phyloP scores from a whole-genome alignment of 768 basidiomycete species.

The Psilocybe subaeruginosa region DNA sequence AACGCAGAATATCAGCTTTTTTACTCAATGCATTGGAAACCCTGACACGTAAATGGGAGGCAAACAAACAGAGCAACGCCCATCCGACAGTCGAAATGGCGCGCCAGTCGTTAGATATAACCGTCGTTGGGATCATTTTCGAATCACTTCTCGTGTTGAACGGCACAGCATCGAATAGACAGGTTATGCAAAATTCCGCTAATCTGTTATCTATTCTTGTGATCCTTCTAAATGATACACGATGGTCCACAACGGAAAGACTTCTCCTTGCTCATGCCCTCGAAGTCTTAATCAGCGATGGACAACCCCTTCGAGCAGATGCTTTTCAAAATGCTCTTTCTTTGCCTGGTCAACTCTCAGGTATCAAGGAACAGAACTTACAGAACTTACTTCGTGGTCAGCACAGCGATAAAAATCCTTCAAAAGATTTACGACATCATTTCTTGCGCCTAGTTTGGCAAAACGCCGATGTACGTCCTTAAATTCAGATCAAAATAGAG shows the following conservation, averaged over 20 bases:
- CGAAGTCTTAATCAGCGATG: slow-evolving; percentile 60
- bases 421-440: slow-evolving; percentile 30
- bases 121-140: slow-evolving; percentile 67
- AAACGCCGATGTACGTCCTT: slow-evolving; percentile 61
- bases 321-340: slow-evolving; percentile 48
- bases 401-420: slow-evolving; percentile 8
- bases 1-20: slow-evolving; percentile 64
- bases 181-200: slow-evolving; percentile 66
- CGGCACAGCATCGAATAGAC: slow-evolving; percentile 60
- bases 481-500: not conserved
- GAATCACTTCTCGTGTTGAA: slow-evolving; percentile 69
- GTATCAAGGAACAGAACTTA: slow-evolving; percentile 64
- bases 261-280: slow-evolving; percentile 66
- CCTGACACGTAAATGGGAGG: slow-evolving; percentile 51
- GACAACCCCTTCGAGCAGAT: slow-evolving; percentile 30
- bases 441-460: slow-evolving; percentile 70
- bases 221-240: slow-evolving; percentile 40
- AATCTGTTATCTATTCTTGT: slow-evolving; percentile 44
- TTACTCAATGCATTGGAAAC: slow-evolving; percentile 65
- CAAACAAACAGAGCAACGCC: slow-evolving; percentile 27
- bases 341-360: slow-evolving; percentile 48
- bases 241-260: slow-evolving; percentile 67
- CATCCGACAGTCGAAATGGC: slow-evolving; percentile 63
- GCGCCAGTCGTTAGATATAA: slow-evolving; percentile 70
- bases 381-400: slow-evolving; percentile 32